Evolutionary conservation across 164 flowering plant genomes (phyloP), one percentile per base, ranked within the genome.

Genomic region (Sextonia rubra): DNA sequence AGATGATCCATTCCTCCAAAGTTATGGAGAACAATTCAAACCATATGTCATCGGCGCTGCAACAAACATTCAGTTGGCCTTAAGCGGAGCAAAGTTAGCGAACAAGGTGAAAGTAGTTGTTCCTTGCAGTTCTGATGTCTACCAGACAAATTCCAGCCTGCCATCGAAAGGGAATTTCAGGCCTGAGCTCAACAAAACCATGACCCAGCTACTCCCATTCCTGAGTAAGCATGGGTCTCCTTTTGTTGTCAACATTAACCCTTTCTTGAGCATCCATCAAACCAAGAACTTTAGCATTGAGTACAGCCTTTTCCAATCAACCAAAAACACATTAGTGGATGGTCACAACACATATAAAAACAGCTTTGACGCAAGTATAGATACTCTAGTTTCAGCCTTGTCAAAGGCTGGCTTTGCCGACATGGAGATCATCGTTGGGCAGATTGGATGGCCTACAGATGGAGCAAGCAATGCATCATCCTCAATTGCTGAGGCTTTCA

Each of bases 361-460:
- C 74, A 83, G 75, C 79, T 89, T 91, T 71, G 92, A 89, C 74
- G 44, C 83, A 52, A 86, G 84, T 83, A 85, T 88, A 64, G 97
- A 88, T 81, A 87, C 86, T 26, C 69, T 92, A 22, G 84, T 85
- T 37, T 17, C 88, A 55, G 90, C 97, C 49, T 78, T 94, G 61
- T 83, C 93, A 2, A 68, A 44, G 29, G 79, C 75, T 69, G 90
- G 98, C 3, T 91, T 86, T 79, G 85, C 85, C 2, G 73, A 80
- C 4, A 84, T 88, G 77, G 90, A 89, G 9, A 84, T 92, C 47
- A 84, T 90, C 18, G 76, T 91, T 55, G 86, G 86, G 30, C 81
- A 85, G 75, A 88, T 90, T 64, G 98, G 98, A 47, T 94, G 98
- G 98, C 98, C 98, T 17, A 91, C 97, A 4, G 97, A 92, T 80